Conservation (phyloP, 768 basidiomycete genomes). For the Boletus subparvulus region DNA sequence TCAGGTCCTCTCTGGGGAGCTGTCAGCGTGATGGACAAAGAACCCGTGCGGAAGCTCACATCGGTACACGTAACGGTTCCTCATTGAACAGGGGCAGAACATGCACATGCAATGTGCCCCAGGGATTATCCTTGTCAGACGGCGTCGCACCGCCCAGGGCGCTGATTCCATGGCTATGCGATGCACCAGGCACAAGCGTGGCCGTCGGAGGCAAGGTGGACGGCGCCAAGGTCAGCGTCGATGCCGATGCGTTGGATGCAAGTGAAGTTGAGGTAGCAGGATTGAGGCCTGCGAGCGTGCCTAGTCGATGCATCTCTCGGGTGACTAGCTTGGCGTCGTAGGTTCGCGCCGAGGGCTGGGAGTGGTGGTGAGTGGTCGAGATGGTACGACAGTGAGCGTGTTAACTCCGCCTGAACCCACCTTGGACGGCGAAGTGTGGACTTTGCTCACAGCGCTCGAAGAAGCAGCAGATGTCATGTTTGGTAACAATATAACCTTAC, state of each 20-base stretch:
- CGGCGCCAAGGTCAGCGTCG: conserved; percentile 42
- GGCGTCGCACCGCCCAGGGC: conserved; percentile 25
- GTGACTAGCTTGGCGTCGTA: conserved; percentile 80
- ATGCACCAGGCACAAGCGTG: conserved; percentile 32
- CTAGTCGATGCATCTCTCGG: conserved; percentile 83
- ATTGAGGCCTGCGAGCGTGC: conserved; percentile 55
- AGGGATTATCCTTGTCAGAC: conserved; percentile 63
- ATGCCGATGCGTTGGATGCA: conserved; percentile 46
- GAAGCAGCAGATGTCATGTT: conserved; percentile 31
- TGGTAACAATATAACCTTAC: conserved; percentile 12
- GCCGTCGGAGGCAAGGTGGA: conserved; percentile 40
- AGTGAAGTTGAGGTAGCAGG: conserved; percentile 42
- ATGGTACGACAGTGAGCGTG: conserved; percentile 2
- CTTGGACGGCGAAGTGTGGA: conserved; percentile 36
- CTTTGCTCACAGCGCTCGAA: conserved; percentile 28
- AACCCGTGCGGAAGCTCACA: conserved; percentile 46
- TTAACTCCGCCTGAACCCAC: conserved; percentile 29
- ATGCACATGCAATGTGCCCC: conserved; percentile 81
- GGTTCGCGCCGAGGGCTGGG: conserved; percentile 62
- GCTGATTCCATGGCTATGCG: conserved; percentile 30
- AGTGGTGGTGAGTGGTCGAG: conserved; percentile 6
- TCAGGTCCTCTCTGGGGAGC: conserved; percentile 77
- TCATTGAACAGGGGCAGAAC: conserved; percentile 92
- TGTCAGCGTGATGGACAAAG: conserved; percentile 10
- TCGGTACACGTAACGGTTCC: conserved; percentile 79